Evolutionary conservation across 1,284 basidiomycete species (phyloP).

Genomic region (Meira nashicola): DNA sequence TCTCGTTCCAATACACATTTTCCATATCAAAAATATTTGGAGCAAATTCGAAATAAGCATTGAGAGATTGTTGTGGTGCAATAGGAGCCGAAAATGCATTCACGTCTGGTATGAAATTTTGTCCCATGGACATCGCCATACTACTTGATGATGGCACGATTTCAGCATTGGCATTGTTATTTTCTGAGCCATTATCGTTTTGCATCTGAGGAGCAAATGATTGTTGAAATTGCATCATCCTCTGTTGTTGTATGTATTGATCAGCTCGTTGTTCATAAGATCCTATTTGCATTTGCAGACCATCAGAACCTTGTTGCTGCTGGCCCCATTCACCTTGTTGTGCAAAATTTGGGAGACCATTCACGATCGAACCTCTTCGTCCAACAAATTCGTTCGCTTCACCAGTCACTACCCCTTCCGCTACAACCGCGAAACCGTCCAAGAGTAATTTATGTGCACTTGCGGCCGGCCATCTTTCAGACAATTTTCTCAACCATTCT

Average conservation of each 20-base stretch:
- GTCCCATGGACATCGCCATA: conserved; percentile 27
- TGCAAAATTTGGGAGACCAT: neutral
- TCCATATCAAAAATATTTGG: conserved; percentile 39
- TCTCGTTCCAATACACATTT: conserved; percentile 43
- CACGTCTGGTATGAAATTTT: conserved; percentile 2
- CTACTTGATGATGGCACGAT: conserved; percentile 2
- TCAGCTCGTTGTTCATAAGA: neutral
- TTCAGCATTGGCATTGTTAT: neutral
- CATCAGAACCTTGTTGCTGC: conserved; percentile 3
- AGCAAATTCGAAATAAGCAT: conserved; percentile 14
- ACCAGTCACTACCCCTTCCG: conserved; percentile 21
- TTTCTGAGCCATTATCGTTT: neutral
- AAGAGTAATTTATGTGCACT: conserved; percentile 38
- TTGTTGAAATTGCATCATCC: no score
- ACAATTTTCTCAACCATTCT: conserved; percentile 39
- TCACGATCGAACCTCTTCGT: conserved; percentile 14
- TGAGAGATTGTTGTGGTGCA: neutral
- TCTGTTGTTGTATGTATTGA: no score
- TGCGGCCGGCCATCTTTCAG: conserved; percentile 42
- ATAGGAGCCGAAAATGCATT: neutral
- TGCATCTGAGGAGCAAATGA: neutral
- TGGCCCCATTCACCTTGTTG: conserved; percentile 9
- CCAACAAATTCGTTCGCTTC: conserved; percentile 8
- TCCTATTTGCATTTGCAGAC: neutral
- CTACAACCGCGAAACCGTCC: conserved; percentile 41